phyloP scores from a whole-genome alignment of 1,284 basidiomycete species.

The Rhodofomes roseus region DNA sequence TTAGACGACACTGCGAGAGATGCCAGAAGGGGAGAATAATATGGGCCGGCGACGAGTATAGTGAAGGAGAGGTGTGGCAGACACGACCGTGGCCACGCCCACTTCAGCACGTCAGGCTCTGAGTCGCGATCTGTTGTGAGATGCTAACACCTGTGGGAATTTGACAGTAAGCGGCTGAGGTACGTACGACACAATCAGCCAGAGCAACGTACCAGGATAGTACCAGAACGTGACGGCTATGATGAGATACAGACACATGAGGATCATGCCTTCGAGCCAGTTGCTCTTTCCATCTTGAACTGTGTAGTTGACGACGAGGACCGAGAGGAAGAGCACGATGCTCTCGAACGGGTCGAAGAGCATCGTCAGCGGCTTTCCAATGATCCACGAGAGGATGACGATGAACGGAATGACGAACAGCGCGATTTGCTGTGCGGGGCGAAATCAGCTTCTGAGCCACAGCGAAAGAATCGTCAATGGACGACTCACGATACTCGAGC shows the following conservation, averaged over 20 bases:
- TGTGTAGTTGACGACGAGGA: conserved; percentile 31
- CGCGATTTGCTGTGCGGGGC: conserved; percentile 69
- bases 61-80: too few species aligned
- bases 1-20: neutral
- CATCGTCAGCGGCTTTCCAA: conserved; percentile 62
- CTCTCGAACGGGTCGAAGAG: conserved; percentile 69
- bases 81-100: neutral
- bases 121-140: conserved; percentile 7
- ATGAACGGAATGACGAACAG: conserved; percentile 81
- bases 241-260: conserved; percentile 60
- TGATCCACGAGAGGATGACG: conserved; percentile 58
- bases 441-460: neutral
- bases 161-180: neutral
- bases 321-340: conserved; percentile 40
- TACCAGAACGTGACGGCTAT: conserved; percentile 64
- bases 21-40: neutral
- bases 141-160: conserved; percentile 12
- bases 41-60: neutral
- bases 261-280: conserved; percentile 38
- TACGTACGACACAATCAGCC: neutral
- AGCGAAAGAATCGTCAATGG: neutral
- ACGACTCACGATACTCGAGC: conserved; percentile 81
- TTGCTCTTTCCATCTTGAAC: conserved; percentile 31
- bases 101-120: neutral
- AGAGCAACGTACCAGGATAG: conserved; percentile 43